Evolutionary conservation across 2,329 filamentous ascomycete species (phyloP).

Genomic region (Diaporthe longicolla): DNA sequence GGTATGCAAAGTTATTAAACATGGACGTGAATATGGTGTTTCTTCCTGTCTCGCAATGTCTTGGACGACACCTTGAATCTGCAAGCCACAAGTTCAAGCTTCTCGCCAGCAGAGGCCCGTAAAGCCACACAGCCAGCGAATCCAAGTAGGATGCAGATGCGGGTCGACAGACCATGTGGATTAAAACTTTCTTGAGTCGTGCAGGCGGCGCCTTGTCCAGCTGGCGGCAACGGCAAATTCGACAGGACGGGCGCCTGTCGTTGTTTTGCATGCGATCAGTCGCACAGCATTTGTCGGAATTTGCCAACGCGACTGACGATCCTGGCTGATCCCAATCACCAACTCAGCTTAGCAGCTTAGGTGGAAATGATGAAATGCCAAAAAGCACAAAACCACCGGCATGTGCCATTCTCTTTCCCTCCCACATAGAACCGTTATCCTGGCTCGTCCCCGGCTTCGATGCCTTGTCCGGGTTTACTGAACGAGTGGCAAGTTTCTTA

Average conservation of each 20-base stretch:
- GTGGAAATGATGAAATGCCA: conserved; percentile 31
- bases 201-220: conserved; percentile 6
- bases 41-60: background rate
- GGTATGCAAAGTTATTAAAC: conserved; percentile 25
- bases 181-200: conserved; percentile 13
- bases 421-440: background rate
- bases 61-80: background rate
- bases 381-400: conserved; percentile 3
- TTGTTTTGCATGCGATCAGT: background rate
- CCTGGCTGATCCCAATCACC: conserved; percentile 32
- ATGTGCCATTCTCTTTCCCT: background rate
- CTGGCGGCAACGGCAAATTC: background rate
- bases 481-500: background rate
- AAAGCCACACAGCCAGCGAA: background rate
- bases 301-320: conserved; percentile 32
- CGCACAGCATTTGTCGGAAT: conserved; percentile 22
- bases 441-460: background rate
- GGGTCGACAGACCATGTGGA: conserved; percentile 12
- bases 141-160: conserved; percentile 13
- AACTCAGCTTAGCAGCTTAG: background rate
- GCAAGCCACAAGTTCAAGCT: conserved; percentile 7
- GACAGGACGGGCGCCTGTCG: background rate
- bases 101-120: background rate
- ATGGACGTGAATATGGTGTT: background rate
- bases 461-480: background rate